Conservation (phyloP, 495 filamentous ascomycete genomes). For the Penicillium coffeae region DNA sequence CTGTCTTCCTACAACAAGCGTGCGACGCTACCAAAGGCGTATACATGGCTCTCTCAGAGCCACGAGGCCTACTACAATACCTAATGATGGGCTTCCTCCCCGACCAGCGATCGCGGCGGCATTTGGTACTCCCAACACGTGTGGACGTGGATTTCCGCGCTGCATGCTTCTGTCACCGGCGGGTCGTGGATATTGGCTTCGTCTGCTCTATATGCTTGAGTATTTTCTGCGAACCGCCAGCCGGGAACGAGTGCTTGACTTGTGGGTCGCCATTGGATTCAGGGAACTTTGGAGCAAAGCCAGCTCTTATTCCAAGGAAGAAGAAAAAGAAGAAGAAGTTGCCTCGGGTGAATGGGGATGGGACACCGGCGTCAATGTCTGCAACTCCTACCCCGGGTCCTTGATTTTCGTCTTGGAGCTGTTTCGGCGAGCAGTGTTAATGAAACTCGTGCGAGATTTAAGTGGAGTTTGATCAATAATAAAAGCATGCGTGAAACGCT, state of each 20-base stretch:
- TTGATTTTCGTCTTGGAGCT: slow-evolving; percentile 13
- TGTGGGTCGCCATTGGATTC: slow-evolving; percentile 80
- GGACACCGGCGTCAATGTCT: slow-evolving; percentile 33
- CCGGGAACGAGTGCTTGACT: slow-evolving; percentile 75
- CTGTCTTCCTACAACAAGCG: slow-evolving; percentile 93
- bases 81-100: slow-evolving; percentile 93
- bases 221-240: slow-evolving; percentile 67
- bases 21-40: slow-evolving; percentile 84
- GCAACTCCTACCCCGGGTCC: slow-evolving; percentile 38
- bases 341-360: slow-evolving; percentile 35
- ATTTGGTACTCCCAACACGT: slow-evolving; percentile 72
- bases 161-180: slow-evolving; percentile 93
- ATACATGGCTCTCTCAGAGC: slow-evolving; percentile 68
- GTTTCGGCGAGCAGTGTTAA: too few relatives aligned
- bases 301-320: slow-evolving; percentile 65
- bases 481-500: too few relatives aligned
- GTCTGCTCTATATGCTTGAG: slow-evolving; percentile 95
- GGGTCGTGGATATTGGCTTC: slow-evolving; percentile 86
- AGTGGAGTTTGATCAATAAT: too few relatives aligned
- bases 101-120: slow-evolving; percentile 61
- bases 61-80: slow-evolving; percentile 75
- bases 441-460: slow-evolving; percentile 13
- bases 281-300: slow-evolving; percentile 68
- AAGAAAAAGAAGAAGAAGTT: slow-evolving; percentile 73
- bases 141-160: slow-evolving; percentile 92